Evolutionary conservation across 2,329 filamentous ascomycete species (phyloP).

Genomic region (Colletotrichum echinochloae): DNA sequence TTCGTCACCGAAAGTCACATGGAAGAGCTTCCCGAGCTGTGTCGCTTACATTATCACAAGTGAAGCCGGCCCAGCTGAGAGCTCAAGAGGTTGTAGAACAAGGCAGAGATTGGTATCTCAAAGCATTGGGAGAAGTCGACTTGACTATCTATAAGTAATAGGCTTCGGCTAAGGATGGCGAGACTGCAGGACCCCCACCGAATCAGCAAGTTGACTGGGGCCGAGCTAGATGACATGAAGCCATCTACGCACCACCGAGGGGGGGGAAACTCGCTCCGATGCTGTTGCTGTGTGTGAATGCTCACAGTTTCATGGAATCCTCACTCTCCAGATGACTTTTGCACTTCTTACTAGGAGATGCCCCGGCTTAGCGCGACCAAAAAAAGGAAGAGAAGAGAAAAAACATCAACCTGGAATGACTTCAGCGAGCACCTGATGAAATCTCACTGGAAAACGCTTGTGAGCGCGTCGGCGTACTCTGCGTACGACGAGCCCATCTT

Average conservation of each 20-base stretch:
- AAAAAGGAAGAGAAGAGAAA: background rate
- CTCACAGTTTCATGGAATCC: too few relatives aligned
- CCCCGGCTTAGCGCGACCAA: background rate
- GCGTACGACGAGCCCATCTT: constrained; percentile 55
- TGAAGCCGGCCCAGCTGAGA: constrained; percentile 56
- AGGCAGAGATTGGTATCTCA: constrained; percentile 66
- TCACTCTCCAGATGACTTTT: background rate
- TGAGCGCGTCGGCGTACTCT: constrained; percentile 48
- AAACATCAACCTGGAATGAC: background rate
- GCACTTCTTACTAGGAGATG: too few relatives aligned
- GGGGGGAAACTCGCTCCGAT: too few relatives aligned
- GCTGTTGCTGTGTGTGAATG: background rate
- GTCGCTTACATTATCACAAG: constrained; percentile 59
- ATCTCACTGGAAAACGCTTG: constrained; percentile 43
- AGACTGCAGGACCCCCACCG: constrained; percentile 52
- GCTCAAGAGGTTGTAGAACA: constrained; percentile 64
- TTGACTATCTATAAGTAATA: constrained; percentile 69
- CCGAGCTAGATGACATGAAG: background rate
- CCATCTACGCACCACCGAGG: too few relatives aligned
- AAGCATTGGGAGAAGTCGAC: constrained; percentile 68
- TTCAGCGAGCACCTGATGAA: background rate
- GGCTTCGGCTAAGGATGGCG: constrained; percentile 69
- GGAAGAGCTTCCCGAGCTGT: constrained; percentile 64
- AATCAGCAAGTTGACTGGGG: background rate
- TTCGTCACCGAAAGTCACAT: constrained; percentile 45